Conservation (phyloP, 164 flowering plant species). For the Berberis thunbergii region DNA sequence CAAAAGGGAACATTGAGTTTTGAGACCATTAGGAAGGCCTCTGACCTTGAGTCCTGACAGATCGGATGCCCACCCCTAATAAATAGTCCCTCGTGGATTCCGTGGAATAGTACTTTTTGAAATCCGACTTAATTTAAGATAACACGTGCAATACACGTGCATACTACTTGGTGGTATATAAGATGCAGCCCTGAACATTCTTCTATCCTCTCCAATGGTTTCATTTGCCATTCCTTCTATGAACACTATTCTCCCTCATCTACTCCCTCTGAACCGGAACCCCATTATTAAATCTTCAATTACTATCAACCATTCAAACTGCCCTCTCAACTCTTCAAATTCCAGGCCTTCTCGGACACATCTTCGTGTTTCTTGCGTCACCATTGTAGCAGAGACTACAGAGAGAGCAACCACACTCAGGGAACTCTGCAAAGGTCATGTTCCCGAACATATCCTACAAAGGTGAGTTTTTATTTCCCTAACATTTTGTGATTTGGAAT, state of each 20-base stretch:
- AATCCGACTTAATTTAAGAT: too few relatives aligned
- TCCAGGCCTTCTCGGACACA: conserved; percentile 7
- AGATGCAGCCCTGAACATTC: too few relatives aligned
- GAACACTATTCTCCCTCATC: background rate
- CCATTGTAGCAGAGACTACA: conserved; percentile 1
- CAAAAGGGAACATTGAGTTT: too few relatives aligned
- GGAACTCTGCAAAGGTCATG: conserved; percentile 54
- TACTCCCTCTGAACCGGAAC: background rate
- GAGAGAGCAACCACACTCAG: conserved; percentile 30
- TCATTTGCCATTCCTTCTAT: background rate
- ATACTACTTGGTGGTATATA: too few relatives aligned
- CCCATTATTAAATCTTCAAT: conserved; percentile 6
- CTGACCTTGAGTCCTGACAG: too few relatives aligned
- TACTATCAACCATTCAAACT: background rate
- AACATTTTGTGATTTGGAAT: background rate
- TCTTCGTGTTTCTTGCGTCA: conserved; percentile 11
- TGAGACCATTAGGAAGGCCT: too few relatives aligned
- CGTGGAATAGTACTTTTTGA: too few relatives aligned
- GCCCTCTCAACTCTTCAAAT: conserved; percentile 1
- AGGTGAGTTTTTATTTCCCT: conserved; percentile 27
- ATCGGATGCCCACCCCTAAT: too few relatives aligned
- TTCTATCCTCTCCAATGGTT: too few relatives aligned
- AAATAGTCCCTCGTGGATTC: too few relatives aligned
- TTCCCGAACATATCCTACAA: conserved; percentile 57
- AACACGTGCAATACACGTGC: too few relatives aligned